These are phyloP conservation scores for Exophiala spinifera DNA, from an alignment of 2,329 filamentous ascomycete genomes.

Conservation along the genomic window DNA sequence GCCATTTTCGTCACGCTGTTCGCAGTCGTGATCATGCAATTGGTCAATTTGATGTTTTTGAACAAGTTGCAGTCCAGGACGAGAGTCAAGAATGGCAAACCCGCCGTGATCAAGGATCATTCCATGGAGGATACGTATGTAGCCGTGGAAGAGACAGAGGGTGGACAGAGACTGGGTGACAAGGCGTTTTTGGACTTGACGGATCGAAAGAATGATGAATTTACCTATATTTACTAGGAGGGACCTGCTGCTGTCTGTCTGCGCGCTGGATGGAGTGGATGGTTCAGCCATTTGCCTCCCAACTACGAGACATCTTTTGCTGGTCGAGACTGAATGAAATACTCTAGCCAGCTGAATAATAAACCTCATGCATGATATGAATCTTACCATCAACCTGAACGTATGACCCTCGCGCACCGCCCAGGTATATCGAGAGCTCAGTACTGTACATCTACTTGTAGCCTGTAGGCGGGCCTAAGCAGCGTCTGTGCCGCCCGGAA, in stretches of 20 bases:
- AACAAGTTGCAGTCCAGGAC: conserved; percentile 56
- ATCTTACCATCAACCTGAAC: too few species aligned
- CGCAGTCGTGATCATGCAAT: conserved; percentile 53
- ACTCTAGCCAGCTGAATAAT: too few species aligned
- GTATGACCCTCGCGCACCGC: too few species aligned
- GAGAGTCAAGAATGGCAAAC: conserved; percentile 59
- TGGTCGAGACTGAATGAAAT: too few species aligned
- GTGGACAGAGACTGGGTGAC: conserved; percentile 28
- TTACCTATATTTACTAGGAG: conserved; percentile 37
- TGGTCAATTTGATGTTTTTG: conserved; percentile 53
- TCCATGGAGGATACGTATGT: conserved; percentile 58
- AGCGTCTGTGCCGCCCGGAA: background rate
- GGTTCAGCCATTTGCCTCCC: too few species aligned
- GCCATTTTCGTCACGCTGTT: conserved; percentile 55
- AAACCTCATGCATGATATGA: too few species aligned
- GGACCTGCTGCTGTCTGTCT: too few species aligned
- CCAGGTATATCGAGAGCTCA: too few species aligned
- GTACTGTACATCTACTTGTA: background rate
- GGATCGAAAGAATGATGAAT: conserved; percentile 65
- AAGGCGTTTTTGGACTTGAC: conserved; percentile 56
- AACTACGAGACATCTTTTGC: background rate
- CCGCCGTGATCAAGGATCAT: conserved; percentile 56
- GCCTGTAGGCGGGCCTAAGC: background rate
- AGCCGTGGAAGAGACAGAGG: conserved; percentile 33
- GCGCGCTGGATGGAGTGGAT: too few species aligned